phyloP scores from a whole-genome alignment of 2,329 filamentous ascomycete genomes.

The Metarhizium sp. region DNA sequence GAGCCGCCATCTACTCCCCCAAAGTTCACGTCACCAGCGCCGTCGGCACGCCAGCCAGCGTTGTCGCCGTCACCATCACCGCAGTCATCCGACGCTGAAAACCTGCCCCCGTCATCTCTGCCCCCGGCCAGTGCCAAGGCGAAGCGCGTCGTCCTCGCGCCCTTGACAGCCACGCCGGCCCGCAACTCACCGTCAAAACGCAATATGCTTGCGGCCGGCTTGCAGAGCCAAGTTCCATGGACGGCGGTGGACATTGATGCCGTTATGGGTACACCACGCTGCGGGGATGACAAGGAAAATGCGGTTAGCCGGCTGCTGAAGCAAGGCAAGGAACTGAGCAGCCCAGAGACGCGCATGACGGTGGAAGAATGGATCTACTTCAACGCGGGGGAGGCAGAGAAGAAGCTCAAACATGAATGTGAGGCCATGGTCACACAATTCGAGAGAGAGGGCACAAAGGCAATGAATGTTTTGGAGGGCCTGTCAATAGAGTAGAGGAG shows the following conservation, averaged over 20 bases:
- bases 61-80: slow-evolving; percentile 58
- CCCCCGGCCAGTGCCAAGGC: slow-evolving; percentile 36
- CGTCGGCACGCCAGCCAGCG: slow-evolving; percentile 42
- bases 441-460: slow-evolving; percentile 71
- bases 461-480: slow-evolving; percentile 68
- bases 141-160: slow-evolving; percentile 38
- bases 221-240: slow-evolving; percentile 58
- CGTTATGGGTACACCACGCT: slow-evolving; percentile 44
- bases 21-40: slow-evolving; percentile 31
- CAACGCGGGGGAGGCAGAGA: slow-evolving; percentile 73
- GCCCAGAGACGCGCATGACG: slow-evolving; percentile 77
- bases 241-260: slow-evolving; percentile 65
- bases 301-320: slow-evolving; percentile 38
- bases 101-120: slow-evolving; percentile 62
- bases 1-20: slow-evolving; percentile 34
- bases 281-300: slow-evolving; percentile 43
- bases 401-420: slow-evolving; percentile 68
- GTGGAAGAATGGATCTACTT: slow-evolving; percentile 87
- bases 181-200: slow-evolving; percentile 53
- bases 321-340: slow-evolving; percentile 54
- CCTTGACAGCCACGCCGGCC: slow-evolving; percentile 36
- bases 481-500: slow-evolving; percentile 43
- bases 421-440: slow-evolving; percentile 76
- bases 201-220: slow-evolving; percentile 42
- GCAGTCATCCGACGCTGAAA: slow-evolving; percentile 73